A percentile compares a stretch with the other conserved stretches of the same genome.
Evolutionary conservation across 345 rosid genomes (phyloP).

Genomic region (Pseudoturritis turrita): DNA sequence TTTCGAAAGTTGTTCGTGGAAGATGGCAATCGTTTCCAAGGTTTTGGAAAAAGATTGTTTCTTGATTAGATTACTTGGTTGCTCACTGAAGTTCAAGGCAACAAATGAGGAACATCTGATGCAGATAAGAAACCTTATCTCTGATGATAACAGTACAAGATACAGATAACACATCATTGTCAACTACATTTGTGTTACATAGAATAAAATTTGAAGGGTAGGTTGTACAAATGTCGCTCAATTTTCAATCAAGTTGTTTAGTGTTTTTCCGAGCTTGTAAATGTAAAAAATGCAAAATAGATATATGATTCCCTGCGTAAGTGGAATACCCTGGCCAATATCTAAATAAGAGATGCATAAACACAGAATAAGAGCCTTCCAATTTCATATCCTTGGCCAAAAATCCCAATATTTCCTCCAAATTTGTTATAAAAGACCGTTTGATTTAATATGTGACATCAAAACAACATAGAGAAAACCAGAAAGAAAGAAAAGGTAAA

Average conservation of each 20-base stretch:
- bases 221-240: constrained; percentile 26
- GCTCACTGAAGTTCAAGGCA: constrained; percentile 51
- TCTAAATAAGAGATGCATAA: no score
- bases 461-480: background rate
- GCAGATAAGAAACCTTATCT: constrained; percentile 69
- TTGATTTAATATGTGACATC: background rate
- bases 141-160: constrained; percentile 48
- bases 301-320: background rate
- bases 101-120: constrained; percentile 70
- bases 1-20: constrained; percentile 60
- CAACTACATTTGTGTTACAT: background rate
- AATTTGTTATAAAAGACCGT: no score
- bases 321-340: background rate
- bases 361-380: no score
- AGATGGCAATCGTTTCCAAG: constrained; percentile 58
- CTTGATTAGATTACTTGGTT: constrained; percentile 63
- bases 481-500: background rate
- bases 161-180: constrained; percentile 39
- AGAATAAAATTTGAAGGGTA: background rate
- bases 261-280: background rate
- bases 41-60: constrained; percentile 41
- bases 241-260: background rate
- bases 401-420: no score
- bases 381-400: no score
- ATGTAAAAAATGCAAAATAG: background rate